These are phyloP conservation scores for Castanea mollissima DNA, from an alignment of 306 rosid species.

Conservation along the genomic window DNA sequence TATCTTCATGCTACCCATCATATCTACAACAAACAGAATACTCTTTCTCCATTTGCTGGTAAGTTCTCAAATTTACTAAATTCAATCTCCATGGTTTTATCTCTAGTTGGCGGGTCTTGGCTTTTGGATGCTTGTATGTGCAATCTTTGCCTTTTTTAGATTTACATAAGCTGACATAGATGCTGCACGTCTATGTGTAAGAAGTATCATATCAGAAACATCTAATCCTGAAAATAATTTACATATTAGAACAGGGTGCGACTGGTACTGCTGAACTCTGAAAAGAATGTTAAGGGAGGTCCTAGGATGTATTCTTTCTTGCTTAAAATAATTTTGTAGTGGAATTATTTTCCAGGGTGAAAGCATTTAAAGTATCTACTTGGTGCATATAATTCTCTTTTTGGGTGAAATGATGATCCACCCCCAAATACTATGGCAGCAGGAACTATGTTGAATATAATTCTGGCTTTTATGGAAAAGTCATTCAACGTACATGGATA, in stretches of 20 bases:
- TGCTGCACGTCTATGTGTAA: background rate
- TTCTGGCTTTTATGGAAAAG: background rate
- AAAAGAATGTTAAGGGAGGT: too few species aligned
- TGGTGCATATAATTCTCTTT: background rate
- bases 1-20: conserved; percentile 92
- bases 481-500: background rate
- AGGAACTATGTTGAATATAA: background rate
- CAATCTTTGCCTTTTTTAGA: background rate
- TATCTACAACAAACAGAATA: conserved; percentile 86
- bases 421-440: background rate
- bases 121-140: background rate
- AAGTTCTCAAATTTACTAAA: conserved; percentile 32
- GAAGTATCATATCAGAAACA: background rate
- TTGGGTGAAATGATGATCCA: background rate
- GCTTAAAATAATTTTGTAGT: background rate
- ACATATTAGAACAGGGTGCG: too few species aligned
- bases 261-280: too few species aligned
- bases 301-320: background rate
- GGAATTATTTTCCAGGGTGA: background rate
- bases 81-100: conserved; percentile 1
- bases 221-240: background rate
- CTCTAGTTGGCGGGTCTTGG: background rate
- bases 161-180: background rate
- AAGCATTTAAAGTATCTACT: background rate
- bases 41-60: conserved; percentile 98